Evolutionary conservation across 208 protist genomes (phyloP), one percentile per base, ranked within the genome.

Genomic region (Porcisia hertigi): DNA sequence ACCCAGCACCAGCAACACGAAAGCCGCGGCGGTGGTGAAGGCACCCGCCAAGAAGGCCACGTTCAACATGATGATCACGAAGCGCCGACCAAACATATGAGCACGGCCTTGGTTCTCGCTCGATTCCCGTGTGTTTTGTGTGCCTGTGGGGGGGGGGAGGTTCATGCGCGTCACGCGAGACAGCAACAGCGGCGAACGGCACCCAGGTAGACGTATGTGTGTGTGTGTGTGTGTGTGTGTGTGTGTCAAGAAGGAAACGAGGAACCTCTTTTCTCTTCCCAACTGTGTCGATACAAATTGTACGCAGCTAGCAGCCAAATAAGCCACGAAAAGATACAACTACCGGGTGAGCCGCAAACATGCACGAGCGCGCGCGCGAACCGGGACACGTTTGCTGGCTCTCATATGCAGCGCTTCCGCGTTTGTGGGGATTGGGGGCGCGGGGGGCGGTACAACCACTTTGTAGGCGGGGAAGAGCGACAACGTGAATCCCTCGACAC

Each of bases 81-180:
- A 74, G 67, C 81, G 81, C 18, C 81, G 81, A 14, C 73, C 75
- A 16, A 85, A 85, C 58, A 77, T 85, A 25, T 85, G 47, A 75
- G 14, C 34, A n/a, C 25, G 8, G 2, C 12, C 16, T 30, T 5
- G 57, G 23, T 12, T 60, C 57, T 30, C 16, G 47, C 47, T 53
- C 71, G 58, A 55, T 59, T 8, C 23, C 54, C 54, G 54, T 58
- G 16, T 58, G 16, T 58, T 12, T 58, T 45, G 3, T 20, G 34
- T 52, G 60, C 16, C 8, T 67, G 41, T 14, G 9, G n/a, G n/a
- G 18, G 6, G 16, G 39, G 34, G 11, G 23, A 20, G 43, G 23
- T 23, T 4, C 23, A 18, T 5, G 41, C n/a, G 59, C 41, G 59
- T 8, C 59, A 43, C 39, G 62, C 34, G 39, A 66, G 20, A 47